Conservation (phyloP, 495 filamentous ascomycete species). For the Aspergillus hancockii region DNA sequence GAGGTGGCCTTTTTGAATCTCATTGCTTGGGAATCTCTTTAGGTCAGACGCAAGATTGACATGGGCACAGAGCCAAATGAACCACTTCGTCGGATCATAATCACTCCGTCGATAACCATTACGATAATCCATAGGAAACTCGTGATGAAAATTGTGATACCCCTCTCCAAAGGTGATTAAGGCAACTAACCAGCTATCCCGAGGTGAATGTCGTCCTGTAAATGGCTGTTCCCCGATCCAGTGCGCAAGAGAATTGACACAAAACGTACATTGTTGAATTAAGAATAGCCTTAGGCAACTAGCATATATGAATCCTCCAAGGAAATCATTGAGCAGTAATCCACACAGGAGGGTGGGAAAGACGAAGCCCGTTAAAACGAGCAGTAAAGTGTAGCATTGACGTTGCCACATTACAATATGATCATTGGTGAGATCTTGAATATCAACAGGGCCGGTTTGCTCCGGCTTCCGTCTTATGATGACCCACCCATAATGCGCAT, state of each 20-base stretch:
- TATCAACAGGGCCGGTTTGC: too few relatives aligned
- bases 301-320: too few relatives aligned
- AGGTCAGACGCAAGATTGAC: conserved; percentile 90
- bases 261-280: conserved; percentile 80
- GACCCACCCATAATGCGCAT: too few relatives aligned
- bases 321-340: too few relatives aligned
- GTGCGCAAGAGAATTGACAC: conserved; percentile 97
- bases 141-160: conserved; percentile 99
- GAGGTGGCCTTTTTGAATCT: conserved; percentile 98
- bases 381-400: too few relatives aligned
- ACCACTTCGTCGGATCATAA: conserved; percentile 99
- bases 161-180: conserved; percentile 94
- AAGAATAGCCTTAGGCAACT: too few relatives aligned
- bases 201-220: conserved; percentile 96
- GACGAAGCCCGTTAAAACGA: too few relatives aligned
- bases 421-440: too few relatives aligned
- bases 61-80: conserved; percentile 91
- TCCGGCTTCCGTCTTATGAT: too few relatives aligned
- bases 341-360: too few relatives aligned
- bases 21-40: conserved; percentile 95
- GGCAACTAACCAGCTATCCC: conserved; percentile 94
- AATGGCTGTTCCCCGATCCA: conserved; percentile 99
- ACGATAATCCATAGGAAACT: conserved; percentile 98
- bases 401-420: too few relatives aligned
- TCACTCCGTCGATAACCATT: conserved; percentile 98